These are phyloP conservation scores for Rhexocercosporidium sp. DNA, from an alignment of 2,329 filamentous ascomycete genomes.

Conservation along the genomic window DNA sequence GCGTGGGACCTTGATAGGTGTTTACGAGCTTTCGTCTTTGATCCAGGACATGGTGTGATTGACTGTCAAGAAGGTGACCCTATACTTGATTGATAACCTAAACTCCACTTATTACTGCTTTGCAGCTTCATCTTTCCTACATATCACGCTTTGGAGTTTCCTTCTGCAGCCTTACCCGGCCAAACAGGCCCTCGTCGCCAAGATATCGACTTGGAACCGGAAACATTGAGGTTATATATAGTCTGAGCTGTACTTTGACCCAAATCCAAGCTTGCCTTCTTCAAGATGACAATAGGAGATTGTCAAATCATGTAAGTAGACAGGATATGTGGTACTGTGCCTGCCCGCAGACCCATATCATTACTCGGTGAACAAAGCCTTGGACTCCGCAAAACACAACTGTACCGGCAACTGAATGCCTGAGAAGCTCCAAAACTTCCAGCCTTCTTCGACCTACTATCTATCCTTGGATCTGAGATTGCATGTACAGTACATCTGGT, in stretches of 20 bases:
- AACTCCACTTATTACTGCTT: neutral
- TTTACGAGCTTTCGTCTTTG: neutral
- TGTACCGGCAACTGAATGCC: no score
- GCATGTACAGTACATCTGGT: no score
- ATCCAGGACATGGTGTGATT: slow-evolving; percentile 6
- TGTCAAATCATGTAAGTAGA: no score
- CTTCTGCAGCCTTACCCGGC: neutral
- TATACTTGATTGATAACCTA: neutral
- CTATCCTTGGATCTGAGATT: no score
- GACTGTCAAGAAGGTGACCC: neutral
- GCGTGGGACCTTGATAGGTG: neutral
- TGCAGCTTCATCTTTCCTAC: neutral
- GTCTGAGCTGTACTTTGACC: neutral
- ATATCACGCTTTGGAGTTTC: slow-evolving; percentile 3
- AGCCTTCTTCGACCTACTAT: no score
- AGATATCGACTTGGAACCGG: neutral
- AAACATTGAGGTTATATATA: neutral
- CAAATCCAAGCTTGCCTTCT: no score
- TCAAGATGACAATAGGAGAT: no score
- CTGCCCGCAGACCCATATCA: no score
- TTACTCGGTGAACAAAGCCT: no score
- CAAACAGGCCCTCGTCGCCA: slow-evolving; percentile 10
- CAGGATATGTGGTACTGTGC: no score
- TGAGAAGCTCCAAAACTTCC: no score
- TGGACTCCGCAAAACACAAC: no score